Percentiles rank a stretch among this genome's conserved stretches.
phyloP scores from a whole-genome alignment of 768 basidiomycete genomes.

The Epithele typhae region DNA sequence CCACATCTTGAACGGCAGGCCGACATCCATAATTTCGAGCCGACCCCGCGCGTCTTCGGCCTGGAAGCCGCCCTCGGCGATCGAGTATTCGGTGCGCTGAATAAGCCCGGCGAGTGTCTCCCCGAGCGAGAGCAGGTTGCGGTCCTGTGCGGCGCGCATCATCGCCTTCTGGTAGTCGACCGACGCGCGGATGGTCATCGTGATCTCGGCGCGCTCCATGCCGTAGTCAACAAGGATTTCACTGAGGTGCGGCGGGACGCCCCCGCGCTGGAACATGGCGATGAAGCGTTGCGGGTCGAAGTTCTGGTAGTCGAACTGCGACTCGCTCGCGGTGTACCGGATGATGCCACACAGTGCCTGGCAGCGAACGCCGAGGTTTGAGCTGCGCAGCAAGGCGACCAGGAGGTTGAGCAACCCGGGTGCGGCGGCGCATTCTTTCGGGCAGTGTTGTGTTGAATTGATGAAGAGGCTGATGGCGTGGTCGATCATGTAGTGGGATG shows the following conservation, averaged over 20 bases:
- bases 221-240: constrained; percentile 50
- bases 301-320: constrained; percentile 40
- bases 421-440: constrained; percentile 39
- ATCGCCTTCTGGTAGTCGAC: constrained; percentile 50
- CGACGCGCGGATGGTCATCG: constrained; percentile 29
- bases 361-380: constrained; percentile 49
- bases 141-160: constrained; percentile 42
- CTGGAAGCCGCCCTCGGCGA: constrained; percentile 54
- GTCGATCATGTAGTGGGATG: constrained; percentile 39
- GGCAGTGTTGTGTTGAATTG: constrained; percentile 39
- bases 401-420: constrained; percentile 46
- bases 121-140: constrained; percentile 49
- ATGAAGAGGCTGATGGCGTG: constrained; percentile 50
- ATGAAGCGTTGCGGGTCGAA: constrained; percentile 50
- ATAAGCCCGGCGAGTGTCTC: constrained; percentile 46
- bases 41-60: constrained; percentile 36
- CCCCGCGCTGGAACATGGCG: constrained; percentile 29
- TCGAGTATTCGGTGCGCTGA: constrained; percentile 54
- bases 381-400: constrained; percentile 50
- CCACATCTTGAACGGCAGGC: constrained; percentile 59
- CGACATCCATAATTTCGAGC: constrained; percentile 38
- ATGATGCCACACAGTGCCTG: constrained; percentile 50
- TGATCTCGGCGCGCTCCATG: constrained; percentile 39
- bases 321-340: constrained; percentile 40
- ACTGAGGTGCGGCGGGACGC: constrained; percentile 42